Evolutionary conservation across 345 rosid species (phyloP).

Genomic region (Eucalyptus melliodora): DNA sequence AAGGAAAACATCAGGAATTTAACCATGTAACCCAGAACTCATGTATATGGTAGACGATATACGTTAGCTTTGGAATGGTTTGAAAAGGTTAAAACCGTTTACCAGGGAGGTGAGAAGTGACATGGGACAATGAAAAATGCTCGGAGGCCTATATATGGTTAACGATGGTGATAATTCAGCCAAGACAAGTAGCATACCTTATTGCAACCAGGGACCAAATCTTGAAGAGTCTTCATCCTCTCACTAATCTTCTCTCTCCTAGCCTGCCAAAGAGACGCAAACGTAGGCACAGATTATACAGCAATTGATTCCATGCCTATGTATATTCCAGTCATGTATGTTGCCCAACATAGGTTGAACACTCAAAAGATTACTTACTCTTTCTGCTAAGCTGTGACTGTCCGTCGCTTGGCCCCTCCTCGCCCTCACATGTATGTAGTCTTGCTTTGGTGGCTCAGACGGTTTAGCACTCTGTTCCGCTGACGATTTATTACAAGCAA

Average conservation of each 20-base stretch:
- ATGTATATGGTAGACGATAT: background rate
- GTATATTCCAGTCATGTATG: background rate
- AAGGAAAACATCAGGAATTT: background rate
- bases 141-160: background rate
- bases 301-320: background rate
- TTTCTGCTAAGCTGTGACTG: slow-evolving; percentile 95
- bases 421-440: slow-evolving; percentile 95
- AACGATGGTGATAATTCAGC: background rate
- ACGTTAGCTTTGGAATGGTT: background rate
- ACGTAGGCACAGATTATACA: background rate
- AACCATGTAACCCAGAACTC: background rate
- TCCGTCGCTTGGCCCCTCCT: slow-evolving; percentile 99
- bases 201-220: slow-evolving; percentile 87
- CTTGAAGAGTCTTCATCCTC: slow-evolving; percentile 95
- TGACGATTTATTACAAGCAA: slow-evolving; percentile 27
- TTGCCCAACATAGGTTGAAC: background rate
- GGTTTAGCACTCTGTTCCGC: slow-evolving; percentile 41
- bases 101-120: background rate
- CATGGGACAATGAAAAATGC: background rate
- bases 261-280: slow-evolving; percentile 35
- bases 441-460: slow-evolving; percentile 70
- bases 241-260: slow-evolving; percentile 96
- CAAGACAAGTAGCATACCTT: slow-evolving; percentile 37
- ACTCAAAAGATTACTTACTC: slow-evolving; percentile 36
- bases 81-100: background rate